A percentile compares a stretch with the other conserved stretches of the same genome.
Evolutionary conservation across 2,329 filamentous ascomycete species (phyloP).

Genomic region (Chaetoscypha palmicola): DNA sequence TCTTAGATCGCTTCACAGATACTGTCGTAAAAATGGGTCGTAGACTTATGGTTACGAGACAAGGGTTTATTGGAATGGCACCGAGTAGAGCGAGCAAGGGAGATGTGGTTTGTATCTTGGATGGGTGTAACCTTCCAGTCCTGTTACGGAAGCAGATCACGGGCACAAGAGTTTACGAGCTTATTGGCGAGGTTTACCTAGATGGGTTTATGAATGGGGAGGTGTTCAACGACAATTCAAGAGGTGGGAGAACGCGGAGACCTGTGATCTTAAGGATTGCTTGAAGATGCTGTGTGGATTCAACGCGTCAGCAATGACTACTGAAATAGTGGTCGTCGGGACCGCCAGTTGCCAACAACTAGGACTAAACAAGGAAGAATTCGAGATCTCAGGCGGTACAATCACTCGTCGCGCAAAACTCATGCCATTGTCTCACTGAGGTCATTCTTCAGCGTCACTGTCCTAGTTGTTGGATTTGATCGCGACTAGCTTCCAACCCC

Average conservation of each 20-base stretch:
- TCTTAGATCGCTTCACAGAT: background rate
- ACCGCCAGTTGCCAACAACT: too few relatives aligned
- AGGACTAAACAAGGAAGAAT: too few relatives aligned
- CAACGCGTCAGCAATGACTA: too few relatives aligned
- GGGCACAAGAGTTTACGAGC: slow-evolving; percentile 14
- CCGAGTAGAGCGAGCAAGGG: slow-evolving; percentile 1
- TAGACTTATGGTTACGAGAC: background rate
- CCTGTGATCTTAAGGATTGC: too few relatives aligned
- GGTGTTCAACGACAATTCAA: background rate
- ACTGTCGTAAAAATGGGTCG: background rate
- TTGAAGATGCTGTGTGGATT: too few relatives aligned
- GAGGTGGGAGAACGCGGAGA: background rate
- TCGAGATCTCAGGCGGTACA: too few relatives aligned
- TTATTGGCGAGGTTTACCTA: slow-evolving; percentile 26
- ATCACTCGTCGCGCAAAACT: too few relatives aligned
- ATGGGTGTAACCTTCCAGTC: slow-evolving; percentile 10
- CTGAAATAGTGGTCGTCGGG: too few relatives aligned
- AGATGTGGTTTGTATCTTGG: slow-evolving; percentile 7
- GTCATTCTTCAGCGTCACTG: too few relatives aligned
- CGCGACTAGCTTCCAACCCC: too few relatives aligned
- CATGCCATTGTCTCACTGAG: too few relatives aligned
- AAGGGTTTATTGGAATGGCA: slow-evolving; percentile 2
- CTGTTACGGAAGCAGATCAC: slow-evolving; percentile 6
- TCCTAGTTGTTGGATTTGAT: too few relatives aligned
- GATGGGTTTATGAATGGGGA: slow-evolving; percentile 27